These are phyloP conservation scores for Stagonosporopsis cucurbitacearum DNA, from an alignment of 2,329 filamentous ascomycete species.

Conservation along the genomic window DNA sequence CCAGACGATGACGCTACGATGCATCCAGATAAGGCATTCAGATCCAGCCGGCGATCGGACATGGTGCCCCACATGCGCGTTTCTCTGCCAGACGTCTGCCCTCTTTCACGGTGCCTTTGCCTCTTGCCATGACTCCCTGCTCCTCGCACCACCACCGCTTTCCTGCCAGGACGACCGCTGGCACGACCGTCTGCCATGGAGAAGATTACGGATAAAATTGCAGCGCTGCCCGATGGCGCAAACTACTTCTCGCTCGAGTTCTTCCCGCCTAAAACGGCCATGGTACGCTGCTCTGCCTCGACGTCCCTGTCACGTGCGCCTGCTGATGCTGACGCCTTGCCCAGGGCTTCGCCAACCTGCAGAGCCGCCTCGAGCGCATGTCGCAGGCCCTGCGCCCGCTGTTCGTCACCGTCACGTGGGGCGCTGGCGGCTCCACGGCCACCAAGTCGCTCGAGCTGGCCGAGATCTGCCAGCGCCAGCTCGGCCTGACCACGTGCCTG, in stretches of 20 bases:
- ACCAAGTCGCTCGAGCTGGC: constrained; percentile 91
- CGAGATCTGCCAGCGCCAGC: constrained; percentile 90
- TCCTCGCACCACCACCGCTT: constrained; percentile 18
- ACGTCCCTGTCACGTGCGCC: too few species aligned
- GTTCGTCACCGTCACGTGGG: constrained; percentile 98
- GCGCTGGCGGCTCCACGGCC: constrained; percentile 90
- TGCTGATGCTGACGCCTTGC: constrained; percentile 16
- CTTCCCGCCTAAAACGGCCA: constrained; percentile 96
- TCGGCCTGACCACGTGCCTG: constrained; percentile 91
- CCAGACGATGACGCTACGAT: too few species aligned
- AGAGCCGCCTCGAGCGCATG: constrained; percentile 94
- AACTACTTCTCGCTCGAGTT: constrained; percentile 98
- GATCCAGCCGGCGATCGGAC: too few species aligned
- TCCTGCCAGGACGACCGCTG: not conserved
- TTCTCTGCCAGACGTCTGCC: constrained; percentile 29
- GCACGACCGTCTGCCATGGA: constrained; percentile 36
- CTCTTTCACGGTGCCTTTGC: constrained; percentile 33
- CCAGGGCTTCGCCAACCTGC: constrained; percentile 87
- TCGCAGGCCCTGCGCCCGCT: constrained; percentile 86
- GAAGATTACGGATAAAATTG: constrained; percentile 94
- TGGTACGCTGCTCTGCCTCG: constrained; percentile 59
- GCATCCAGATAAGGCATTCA: too few species aligned
- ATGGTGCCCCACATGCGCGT: constrained; percentile 28
- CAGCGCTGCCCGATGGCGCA: constrained; percentile 79
- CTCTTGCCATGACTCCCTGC: constrained; percentile 39